These are phyloP conservation scores for Tulasnella sp. DNA, from an alignment of 768 basidiomycete species.

Conservation along the genomic window DNA sequence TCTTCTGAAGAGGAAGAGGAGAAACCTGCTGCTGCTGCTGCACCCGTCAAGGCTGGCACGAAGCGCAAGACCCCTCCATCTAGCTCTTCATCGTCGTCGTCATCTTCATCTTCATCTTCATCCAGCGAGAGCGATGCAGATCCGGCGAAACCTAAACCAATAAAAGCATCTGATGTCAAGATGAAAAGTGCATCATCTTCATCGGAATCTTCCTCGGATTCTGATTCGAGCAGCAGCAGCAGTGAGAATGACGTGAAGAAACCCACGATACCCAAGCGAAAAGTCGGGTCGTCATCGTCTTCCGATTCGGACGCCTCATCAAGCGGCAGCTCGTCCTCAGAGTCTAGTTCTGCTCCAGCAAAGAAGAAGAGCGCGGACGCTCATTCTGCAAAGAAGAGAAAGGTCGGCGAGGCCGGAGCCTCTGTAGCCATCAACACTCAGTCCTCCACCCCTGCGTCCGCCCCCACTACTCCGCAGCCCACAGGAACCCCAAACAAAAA, in stretches of 20 bases:
- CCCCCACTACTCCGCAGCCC: not conserved
- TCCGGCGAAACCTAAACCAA: not conserved
- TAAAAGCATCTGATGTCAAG: not conserved
- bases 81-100: slow-evolving; percentile 39
- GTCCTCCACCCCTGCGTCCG: not conserved
- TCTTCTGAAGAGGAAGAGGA: slow-evolving; percentile 41
- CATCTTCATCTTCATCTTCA: slow-evolving; percentile 35
- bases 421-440: not conserved
- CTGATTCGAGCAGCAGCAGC: slow-evolving; percentile 37
- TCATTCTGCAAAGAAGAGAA: slow-evolving; percentile 21
- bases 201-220: not conserved
- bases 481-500: not conserved
- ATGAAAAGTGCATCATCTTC: slow-evolving; percentile 15
- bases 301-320: slow-evolving; percentile 4
- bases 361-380: slow-evolving; percentile 7
- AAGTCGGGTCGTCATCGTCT: not conserved
- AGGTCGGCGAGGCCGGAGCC: not conserved
- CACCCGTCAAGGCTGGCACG: not conserved
- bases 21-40: not conserved
- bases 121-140: not conserved
- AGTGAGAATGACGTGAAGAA: not conserved
- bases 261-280: not conserved
- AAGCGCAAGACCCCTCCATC: slow-evolving; percentile 33
- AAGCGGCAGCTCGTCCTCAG: slow-evolving; percentile 40
- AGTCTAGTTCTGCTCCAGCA: slow-evolving; percentile 39